Base-by-base conservation (phyloP, 202 grass and related monocot genomes). In the Cymbopogon flexuosus region DNA sequence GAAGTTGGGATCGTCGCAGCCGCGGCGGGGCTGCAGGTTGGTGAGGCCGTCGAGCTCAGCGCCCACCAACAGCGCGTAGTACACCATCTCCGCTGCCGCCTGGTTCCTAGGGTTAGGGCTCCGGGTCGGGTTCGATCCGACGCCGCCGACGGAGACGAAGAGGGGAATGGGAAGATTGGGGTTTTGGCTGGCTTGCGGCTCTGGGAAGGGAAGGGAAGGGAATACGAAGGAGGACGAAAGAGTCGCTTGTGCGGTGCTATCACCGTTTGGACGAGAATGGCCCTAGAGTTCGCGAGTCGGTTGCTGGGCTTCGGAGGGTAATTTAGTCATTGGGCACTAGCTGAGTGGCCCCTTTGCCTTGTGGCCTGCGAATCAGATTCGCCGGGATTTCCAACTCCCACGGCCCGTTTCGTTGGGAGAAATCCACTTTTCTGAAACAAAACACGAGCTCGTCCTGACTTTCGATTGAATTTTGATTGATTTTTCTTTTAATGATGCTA, bases 11-110 rank as follows among this genome's bases (percentile, higher is more conserved):
- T 98, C 92, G 80, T 91, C 88, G 86, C 92, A 93, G 78, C 95
- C 95, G 37, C 61, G 76, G 36, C n/a, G 31, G 23, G 90, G 95
- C 84, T 91, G 92, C 88, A 98, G 86, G 79, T 94, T 83, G 84
- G 90, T 93, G 47, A 98, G 90, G 65, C 79, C 84, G 30, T 98
- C 92, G 52, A 98, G 86, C 86, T 98, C 95, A 69, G 95, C 95
- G 56, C 88, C 86, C 36, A 91, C 79, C 42, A 75, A 40, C 40
- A 98, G 86, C 62, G 85, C 83, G 79, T 89, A 91, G 88, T 84
- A 93, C 82, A 98, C 92, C 95, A 94, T 97, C 85, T 52, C 75
- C 63, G 60, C 33, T 23, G 54, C 64, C 52, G 49, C 64, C 40
- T 52, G 15, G 33, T 23, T 30, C 8, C 74, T 79, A 76, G 79